These are phyloP conservation scores for Ambrosiella beaveri DNA, from an alignment of 2,329 filamentous ascomycete species.

Conservation along the genomic window DNA sequence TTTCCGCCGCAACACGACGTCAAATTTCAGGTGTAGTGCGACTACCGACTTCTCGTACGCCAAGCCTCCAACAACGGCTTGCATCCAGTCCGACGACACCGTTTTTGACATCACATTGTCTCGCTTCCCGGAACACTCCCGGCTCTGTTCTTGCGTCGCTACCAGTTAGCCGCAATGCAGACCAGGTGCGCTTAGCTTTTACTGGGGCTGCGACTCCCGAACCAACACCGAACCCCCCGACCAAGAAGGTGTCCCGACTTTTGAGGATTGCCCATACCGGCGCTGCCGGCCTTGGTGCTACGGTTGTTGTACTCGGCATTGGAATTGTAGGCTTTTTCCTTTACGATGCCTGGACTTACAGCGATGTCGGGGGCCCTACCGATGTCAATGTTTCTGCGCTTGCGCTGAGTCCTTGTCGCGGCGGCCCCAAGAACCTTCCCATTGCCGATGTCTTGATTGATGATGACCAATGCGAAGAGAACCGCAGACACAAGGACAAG, in stretches of 20 bases:
- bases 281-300: conserved; percentile 57
- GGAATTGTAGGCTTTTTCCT: conserved; percentile 72
- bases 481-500: conserved; percentile 61
- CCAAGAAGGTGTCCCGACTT: conserved; percentile 24
- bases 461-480: conserved; percentile 63
- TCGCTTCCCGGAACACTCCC: neutral
- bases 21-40: conserved; percentile 1
- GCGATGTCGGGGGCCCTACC: conserved; percentile 43
- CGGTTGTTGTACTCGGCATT: conserved; percentile 50
- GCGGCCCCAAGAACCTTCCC: conserved; percentile 88
- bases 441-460: conserved; percentile 79
- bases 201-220: neutral
- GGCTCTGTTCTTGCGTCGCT: neutral
- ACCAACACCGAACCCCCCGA: neutral
- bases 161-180: neutral
- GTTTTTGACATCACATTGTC: neutral
- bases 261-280: conserved; percentile 48
- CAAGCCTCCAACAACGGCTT: neutral
- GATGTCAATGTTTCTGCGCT: conserved; percentile 75
- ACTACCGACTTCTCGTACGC: neutral
- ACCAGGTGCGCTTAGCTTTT: conserved; percentile 6
- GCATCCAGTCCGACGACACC: neutral
- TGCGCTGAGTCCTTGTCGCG: conserved; percentile 62
- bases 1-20: neutral
- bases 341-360: conserved; percentile 87